Evolutionary conservation across 495 filamentous ascomycete species (phyloP).

Genomic region (Neurospora sp.): DNA sequence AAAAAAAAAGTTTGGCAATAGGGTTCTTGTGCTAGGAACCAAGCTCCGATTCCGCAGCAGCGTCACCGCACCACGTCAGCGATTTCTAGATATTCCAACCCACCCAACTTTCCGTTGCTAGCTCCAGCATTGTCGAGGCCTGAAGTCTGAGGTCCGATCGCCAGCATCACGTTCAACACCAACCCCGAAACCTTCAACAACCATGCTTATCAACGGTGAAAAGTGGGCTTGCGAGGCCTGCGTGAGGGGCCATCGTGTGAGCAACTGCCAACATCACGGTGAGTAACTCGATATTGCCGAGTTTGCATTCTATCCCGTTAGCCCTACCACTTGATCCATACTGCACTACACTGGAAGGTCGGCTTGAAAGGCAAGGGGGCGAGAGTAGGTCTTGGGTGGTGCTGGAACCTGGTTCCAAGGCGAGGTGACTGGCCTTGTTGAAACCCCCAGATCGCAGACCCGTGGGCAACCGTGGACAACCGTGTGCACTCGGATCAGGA

Average conservation of each 20-base stretch:
- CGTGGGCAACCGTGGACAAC: not conserved
- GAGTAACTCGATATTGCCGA: constrained; percentile 34
- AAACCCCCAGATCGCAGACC: not conserved
- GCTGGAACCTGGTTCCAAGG: not conserved
- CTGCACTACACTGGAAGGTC: not conserved
- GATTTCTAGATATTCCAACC: not conserved
- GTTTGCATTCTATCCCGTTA: constrained; percentile 6
- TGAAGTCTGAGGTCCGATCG: not conserved
- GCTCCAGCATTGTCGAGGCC: not conserved
- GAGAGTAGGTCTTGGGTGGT: not conserved
- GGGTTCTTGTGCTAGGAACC: not conserved
- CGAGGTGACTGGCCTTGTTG: not conserved
- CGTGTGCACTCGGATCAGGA: not conserved
- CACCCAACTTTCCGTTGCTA: not conserved
- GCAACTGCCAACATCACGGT: constrained; percentile 88
- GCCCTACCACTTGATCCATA: not conserved
- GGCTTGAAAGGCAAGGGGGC: not conserved
- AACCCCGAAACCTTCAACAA: constrained; percentile 5
- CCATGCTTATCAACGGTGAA: constrained; percentile 80
- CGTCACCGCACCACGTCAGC: not conserved
- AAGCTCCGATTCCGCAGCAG: not conserved
- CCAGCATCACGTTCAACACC: not conserved
- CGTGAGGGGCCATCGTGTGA: constrained; percentile 86
- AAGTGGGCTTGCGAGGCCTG: constrained; percentile 92
- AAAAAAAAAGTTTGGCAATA: not conserved